Evolutionary conservation across 345 rosid species (phyloP).

Genomic region (Chamaenerion angustifolium): DNA sequence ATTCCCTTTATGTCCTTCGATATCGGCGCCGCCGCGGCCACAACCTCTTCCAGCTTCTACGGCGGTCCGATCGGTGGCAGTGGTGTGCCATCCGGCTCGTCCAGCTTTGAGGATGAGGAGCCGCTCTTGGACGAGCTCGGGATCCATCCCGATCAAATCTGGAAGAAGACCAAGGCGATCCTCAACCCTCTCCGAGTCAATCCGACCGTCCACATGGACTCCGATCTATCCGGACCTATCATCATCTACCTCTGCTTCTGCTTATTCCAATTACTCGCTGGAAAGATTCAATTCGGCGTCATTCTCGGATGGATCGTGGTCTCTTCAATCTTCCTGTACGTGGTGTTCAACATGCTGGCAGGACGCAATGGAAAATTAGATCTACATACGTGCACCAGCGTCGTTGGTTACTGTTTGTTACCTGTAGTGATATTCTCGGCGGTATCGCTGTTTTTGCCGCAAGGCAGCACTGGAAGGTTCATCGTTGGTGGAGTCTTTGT

Average conservation of each 20-base stretch:
- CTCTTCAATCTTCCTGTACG: constrained; percentile 72
- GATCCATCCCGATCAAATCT: constrained; percentile 93
- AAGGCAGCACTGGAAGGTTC: constrained; percentile 34
- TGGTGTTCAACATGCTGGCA: constrained; percentile 88
- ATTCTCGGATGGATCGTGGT: constrained; percentile 93
- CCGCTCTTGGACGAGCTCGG: constrained; percentile 95
- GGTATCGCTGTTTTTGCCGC: constrained; percentile 62
- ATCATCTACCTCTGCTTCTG: constrained; percentile 67
- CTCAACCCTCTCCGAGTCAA: constrained; percentile 69
- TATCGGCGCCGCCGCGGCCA: constrained; percentile 47
- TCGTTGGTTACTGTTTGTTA: constrained; percentile 69
- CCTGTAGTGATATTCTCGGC: constrained; percentile 81
- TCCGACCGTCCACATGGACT: constrained; percentile 52
- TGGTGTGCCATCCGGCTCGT: constrained; percentile 10
- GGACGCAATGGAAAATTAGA: constrained; percentile 74
- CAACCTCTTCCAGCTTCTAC: constrained; percentile 31
- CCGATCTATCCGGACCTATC: constrained; percentile 86
- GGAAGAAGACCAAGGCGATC: constrained; percentile 77
- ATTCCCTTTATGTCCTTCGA: constrained; percentile 95
- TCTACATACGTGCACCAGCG: constrained; percentile 83
- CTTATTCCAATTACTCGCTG: constrained; percentile 75
- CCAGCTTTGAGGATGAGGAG: constrained; percentile 75
- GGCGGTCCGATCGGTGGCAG: constrained; percentile 43
- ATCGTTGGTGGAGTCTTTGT: constrained; percentile 51
- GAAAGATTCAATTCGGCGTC: constrained; percentile 87